A percentile compares a stretch with the other conserved stretches of the same genome.
These are phyloP conservation scores for Chaetothyriales sp. DNA, from an alignment of 2,329 filamentous ascomycete species.

Conservation along the genomic window DNA sequence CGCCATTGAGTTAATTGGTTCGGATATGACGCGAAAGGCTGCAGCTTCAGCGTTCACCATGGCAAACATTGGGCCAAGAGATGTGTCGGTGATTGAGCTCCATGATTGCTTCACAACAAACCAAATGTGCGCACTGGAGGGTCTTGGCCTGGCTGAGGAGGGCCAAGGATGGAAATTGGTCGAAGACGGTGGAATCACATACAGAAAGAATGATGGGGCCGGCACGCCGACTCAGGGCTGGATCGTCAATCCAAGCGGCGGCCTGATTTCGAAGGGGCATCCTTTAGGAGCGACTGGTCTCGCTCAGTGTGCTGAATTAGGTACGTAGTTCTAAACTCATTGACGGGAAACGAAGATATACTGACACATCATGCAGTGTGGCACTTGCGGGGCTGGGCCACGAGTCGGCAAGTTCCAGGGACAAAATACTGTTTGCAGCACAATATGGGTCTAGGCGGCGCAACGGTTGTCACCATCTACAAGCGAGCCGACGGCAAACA, in stretches of 20 bases:
- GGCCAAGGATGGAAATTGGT: constrained; percentile 88
- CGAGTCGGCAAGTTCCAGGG: not conserved
- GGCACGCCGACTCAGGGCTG: constrained; percentile 17
- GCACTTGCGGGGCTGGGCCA: not conserved
- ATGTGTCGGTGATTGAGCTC: constrained; percentile 75
- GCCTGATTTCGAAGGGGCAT: not conserved
- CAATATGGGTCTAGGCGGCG: not conserved
- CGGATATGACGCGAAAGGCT: constrained; percentile 62
- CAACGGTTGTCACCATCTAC: not conserved
- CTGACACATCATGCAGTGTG: not conserved
- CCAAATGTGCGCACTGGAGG: constrained; percentile 80
- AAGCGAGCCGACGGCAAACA: constrained; percentile 1
- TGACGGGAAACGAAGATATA: not conserved
- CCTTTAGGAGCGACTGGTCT: not conserved
- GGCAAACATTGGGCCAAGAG: constrained; percentile 49
- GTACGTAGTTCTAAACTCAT: not conserved
- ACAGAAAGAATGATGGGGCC: constrained; percentile 60
- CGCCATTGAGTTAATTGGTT: constrained; percentile 78
- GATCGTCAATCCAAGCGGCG: not conserved
- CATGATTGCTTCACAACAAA: constrained; percentile 98
- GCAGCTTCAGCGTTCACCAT: constrained; percentile 54
- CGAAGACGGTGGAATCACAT: constrained; percentile 73
- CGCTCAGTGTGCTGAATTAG: not conserved
- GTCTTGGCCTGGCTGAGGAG: constrained; percentile 59
- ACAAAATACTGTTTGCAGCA: not conserved